Evolutionary conservation across 352 stramenopile species (phyloP).

Genomic region (Phytophthora brassicae): DNA sequence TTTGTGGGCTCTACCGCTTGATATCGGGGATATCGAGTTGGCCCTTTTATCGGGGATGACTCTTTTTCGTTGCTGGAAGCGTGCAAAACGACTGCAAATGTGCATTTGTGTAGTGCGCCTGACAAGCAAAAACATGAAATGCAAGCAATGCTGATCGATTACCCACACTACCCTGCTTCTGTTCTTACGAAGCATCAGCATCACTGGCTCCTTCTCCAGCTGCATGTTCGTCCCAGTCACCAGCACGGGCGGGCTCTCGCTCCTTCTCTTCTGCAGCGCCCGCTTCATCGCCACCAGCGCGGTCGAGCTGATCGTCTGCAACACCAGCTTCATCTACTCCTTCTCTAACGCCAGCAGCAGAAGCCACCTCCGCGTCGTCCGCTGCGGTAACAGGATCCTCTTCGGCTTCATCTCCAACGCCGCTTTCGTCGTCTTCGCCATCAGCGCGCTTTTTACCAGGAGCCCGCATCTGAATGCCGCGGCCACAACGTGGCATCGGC

Average conservation of each 20-base stretch:
- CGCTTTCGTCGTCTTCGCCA: background rate
- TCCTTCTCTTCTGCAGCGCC: too few species aligned
- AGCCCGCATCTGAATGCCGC: slow-evolving; percentile 1
- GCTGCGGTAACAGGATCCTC: background rate
- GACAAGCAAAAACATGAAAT: background rate
- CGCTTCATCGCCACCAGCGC: too few species aligned
- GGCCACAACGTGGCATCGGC: background rate
- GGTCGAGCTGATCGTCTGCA: too few species aligned
- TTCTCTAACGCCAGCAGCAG: background rate
- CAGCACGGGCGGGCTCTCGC: too few species aligned
- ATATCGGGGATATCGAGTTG: background rate
- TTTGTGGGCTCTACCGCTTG: too few species aligned
- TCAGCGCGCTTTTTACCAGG: background rate
- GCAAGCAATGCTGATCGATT: background rate
- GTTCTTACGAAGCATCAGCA: background rate
- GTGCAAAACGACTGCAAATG: too few species aligned
- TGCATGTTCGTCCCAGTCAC: background rate
- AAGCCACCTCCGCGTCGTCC: too few species aligned
- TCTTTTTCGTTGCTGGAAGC: too few species aligned
- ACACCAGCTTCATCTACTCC: background rate
- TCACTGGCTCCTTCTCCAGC: background rate
- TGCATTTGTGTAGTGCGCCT: background rate
- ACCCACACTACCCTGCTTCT: background rate
- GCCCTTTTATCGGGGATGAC: background rate
- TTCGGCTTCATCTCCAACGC: too few species aligned